A percentile compares a stretch with the other conserved stretches of the same genome.
These are phyloP conservation scores for Diaporthe sp. DNA, from an alignment of 2,329 filamentous ascomycete species.

Conservation along the genomic window DNA sequence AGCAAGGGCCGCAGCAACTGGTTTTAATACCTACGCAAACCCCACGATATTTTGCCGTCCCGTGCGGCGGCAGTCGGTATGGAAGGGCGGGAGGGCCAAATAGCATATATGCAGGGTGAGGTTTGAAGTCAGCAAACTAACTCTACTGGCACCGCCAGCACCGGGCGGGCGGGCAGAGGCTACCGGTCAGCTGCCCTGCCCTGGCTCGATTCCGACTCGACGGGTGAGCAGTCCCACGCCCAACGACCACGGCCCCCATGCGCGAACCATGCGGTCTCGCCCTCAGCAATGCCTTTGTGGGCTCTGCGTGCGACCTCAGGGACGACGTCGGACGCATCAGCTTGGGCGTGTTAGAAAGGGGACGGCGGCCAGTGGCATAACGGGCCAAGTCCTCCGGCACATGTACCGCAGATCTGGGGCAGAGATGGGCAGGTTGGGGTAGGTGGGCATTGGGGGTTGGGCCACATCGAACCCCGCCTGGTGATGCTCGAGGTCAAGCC, in stretches of 20 bases:
- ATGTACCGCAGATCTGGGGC: constrained; percentile 3
- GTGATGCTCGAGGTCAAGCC: constrained; percentile 24
- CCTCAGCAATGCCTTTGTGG: neutral
- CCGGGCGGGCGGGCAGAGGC: neutral
- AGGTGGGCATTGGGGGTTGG: neutral
- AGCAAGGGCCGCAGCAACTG: neutral
- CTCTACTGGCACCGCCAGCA: neutral
- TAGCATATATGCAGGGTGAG: constrained; percentile 7
- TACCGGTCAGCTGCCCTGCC: constrained; percentile 9
- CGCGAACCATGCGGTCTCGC: neutral
- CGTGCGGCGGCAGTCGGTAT: constrained; percentile 23
- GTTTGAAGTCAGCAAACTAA: constrained; percentile 2
- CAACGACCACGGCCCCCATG: neutral
- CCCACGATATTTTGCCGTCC: constrained; percentile 2
- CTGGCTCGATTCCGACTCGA: constrained; percentile 8
- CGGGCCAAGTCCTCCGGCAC: constrained; percentile 23
- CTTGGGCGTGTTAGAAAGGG: neutral
- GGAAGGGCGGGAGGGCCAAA: constrained; percentile 2
- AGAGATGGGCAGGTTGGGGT: constrained; percentile 10
- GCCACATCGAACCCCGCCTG: constrained; percentile 2
- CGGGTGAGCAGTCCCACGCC: neutral
- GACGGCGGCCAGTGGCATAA: neutral
- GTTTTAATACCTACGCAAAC: constrained; percentile 9
- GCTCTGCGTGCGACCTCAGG: constrained; percentile 1
- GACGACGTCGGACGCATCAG: constrained; percentile 27